Conservation (phyloP, 768 basidiomycete genomes). For the Coprinopsis cinerea region DNA sequence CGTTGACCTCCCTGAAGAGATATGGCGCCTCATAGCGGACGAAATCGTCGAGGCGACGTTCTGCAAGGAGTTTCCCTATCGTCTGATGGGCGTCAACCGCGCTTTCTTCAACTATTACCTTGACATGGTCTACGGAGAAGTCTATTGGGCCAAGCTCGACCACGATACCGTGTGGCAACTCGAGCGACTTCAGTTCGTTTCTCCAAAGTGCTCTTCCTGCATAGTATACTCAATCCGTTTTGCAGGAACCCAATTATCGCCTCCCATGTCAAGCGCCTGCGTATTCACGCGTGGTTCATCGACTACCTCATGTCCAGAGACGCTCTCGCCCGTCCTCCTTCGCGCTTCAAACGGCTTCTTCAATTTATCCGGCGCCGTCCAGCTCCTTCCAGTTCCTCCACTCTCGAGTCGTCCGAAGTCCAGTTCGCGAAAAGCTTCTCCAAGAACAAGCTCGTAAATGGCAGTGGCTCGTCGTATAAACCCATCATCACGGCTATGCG, state of each 20-base stretch:
- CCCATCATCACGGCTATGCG: slow-evolving; percentile 26
- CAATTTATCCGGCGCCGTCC: background rate
- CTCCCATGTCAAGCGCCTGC: slow-evolving; percentile 25
- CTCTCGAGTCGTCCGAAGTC: background rate
- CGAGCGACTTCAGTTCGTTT: slow-evolving; percentile 25
- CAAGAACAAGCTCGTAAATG: background rate
- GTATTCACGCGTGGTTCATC: slow-evolving; percentile 36
- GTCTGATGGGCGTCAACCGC: slow-evolving; percentile 3
- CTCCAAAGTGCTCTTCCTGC: background rate
- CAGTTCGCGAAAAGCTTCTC: background rate
- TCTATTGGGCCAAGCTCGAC: slow-evolving; percentile 29
- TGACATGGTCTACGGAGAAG: slow-evolving; percentile 10
- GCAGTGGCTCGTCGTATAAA: slow-evolving; percentile 5
- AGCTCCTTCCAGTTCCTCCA: background rate
- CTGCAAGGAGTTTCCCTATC: background rate
- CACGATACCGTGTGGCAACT: slow-evolving; percentile 20
- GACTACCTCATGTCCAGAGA: slow-evolving; percentile 26
- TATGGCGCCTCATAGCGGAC: slow-evolving; percentile 6
- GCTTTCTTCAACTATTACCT: slow-evolving; percentile 8
- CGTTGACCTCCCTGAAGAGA: slow-evolving; percentile 4
- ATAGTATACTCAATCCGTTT: background rate
- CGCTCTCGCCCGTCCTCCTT: slow-evolving; percentile 8
- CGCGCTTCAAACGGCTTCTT: background rate
- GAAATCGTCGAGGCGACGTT: background rate
- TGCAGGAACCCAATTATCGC: slow-evolving; percentile 28